phyloP scores from a whole-genome alignment of 768 basidiomycete species.

The Rhodotorula kratochvilovae region DNA sequence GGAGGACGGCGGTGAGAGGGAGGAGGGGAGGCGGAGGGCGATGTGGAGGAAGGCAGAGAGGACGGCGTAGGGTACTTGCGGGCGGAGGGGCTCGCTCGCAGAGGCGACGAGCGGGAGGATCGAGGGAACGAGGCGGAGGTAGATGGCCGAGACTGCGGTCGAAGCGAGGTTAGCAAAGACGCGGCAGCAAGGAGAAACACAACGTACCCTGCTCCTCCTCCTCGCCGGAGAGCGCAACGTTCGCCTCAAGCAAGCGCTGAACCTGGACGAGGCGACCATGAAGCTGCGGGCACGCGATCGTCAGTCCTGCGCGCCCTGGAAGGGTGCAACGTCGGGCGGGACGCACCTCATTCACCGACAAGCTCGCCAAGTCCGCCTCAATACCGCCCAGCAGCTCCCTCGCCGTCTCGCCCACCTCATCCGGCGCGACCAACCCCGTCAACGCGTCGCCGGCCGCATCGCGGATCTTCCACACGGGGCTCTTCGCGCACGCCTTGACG shows the following conservation, averaged over 20 bases:
- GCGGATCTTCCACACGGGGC: constrained; percentile 39
- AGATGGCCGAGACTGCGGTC: constrained; percentile 10
- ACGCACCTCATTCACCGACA: constrained; percentile 28
- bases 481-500: constrained; percentile 17
- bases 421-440: constrained; percentile 27
- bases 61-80: constrained; percentile 16
- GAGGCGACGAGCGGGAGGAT: not conserved
- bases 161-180: not conserved
- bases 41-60: constrained; percentile 20
- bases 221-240: not conserved
- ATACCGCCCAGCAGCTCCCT: not conserved
- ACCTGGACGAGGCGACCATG: constrained; percentile 28
- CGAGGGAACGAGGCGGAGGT: not conserved
- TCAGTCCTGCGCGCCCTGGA: not conserved
- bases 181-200: not conserved
- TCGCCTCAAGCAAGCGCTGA: constrained; percentile 10
- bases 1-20: not conserved
- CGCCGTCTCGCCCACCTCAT: not conserved
- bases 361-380: not conserved
- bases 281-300: not conserved
- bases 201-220: not conserved
- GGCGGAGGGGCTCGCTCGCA: not conserved
- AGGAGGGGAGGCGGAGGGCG: constrained; percentile 7
- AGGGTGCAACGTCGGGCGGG: not conserved
- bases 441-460: constrained; percentile 33